Evolutionary conservation across 371 early-diverging fungal species (phyloP).

Genomic region (Mucor indicus): DNA sequence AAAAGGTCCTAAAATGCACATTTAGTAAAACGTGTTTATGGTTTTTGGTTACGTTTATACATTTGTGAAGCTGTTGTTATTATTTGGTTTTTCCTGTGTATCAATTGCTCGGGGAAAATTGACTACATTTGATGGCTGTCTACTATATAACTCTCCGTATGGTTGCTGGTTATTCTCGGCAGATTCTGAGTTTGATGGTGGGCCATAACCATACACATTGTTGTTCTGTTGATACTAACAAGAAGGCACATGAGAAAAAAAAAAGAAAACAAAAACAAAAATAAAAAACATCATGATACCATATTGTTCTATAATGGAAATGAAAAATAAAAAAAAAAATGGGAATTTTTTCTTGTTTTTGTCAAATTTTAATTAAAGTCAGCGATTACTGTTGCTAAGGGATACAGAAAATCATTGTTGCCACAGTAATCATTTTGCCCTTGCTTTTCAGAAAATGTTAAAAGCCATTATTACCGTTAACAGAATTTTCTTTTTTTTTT

Average conservation of each 20-base stretch:
- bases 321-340: no score
- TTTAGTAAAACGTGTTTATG: background rate
- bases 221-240: background rate
- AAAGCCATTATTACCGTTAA: background rate
- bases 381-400: no score
- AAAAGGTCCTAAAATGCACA: background rate
- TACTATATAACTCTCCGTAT: background rate
- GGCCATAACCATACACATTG: background rate
- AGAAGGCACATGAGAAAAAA: background rate
- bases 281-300: background rate
- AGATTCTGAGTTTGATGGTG: background rate
- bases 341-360: no score
- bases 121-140: background rate
- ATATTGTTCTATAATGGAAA: background rate
- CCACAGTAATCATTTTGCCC: no score
- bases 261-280: background rate
- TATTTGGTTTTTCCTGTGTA: no score
- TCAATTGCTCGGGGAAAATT: background rate
- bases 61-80: no score
- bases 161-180: background rate
- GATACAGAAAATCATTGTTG: no score
- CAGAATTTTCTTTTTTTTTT: constrained; percentile 1
- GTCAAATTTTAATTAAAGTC: no score
- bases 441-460: no score
- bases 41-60: background rate